Base-by-base conservation (phyloP, 495 filamentous ascomycete genomes). In the Chaetomium cochliodes region DNA sequence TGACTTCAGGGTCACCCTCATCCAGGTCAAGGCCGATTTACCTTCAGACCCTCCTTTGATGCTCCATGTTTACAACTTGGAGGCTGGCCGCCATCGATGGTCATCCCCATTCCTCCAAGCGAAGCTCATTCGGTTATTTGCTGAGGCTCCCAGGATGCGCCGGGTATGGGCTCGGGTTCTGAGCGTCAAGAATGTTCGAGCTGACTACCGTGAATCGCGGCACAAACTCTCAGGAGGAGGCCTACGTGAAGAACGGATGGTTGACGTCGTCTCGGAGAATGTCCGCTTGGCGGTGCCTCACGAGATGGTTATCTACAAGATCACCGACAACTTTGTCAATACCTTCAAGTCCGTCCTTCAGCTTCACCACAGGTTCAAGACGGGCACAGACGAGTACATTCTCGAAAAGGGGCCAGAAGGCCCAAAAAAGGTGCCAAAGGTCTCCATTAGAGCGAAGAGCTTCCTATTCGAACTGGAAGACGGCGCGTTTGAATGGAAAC, bases 401-500 rank as follows among this genome's bases (percentile, higher is more conserved):
- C 83, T 94, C 11, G 86, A 88, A 3, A 93, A 93, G 76, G 79
- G 82, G 22, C 90, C 94, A 0, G 90, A 97, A 74, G 87, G 82
- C 9, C 91, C 96, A 1, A 97, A 92, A 72, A 83, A 85, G 49
- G 85, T 98, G 5, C 96, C 94, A 8, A 91, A 88, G 70, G 77
- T 98, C 15, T 92, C 92, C 0, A 54, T 99, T 2, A 85, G 92
- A 52, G 89, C 87, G 56, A 92, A 89, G 72, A 90, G 87, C 0
- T 74, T 98, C 12, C 77, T 97, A 25, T 91, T 98, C 63, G 92
- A 97, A 65, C 79, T 99, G 54, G 94, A 99, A 75, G 94, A 99
- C 74, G 92, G 94, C 58, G 88, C 91, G 1, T 99, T 99, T 71
- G 94, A 99, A 72, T 97, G 93, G 89, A 97, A 97, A 70, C 82